Conservation (phyloP, 2,329 filamentous ascomycete species). For the Sporothrix schenckii region DNA sequence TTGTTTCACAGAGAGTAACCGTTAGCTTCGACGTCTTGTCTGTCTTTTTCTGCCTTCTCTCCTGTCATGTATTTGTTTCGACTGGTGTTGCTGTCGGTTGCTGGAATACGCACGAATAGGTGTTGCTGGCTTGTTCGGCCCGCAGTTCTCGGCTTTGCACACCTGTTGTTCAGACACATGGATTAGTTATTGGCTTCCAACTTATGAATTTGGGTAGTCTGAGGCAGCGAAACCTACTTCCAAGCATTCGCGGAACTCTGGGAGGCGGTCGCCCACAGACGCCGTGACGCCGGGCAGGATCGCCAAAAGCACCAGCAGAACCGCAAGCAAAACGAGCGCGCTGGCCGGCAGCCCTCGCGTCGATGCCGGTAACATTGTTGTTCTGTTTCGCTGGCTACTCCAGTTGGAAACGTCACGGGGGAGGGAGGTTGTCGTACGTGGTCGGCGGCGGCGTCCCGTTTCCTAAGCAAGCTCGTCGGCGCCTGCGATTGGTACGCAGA, state of each 20-base stretch:
- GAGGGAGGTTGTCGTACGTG: background rate
- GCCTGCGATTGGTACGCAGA: background rate
- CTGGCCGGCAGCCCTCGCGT: constrained; percentile 21
- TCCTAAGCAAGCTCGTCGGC: background rate
- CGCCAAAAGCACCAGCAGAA: constrained; percentile 36
- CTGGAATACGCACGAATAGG: constrained; percentile 66
- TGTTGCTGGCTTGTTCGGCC: constrained; percentile 58
- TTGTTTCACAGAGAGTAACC: background rate
- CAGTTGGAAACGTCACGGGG: background rate
- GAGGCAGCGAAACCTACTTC: constrained; percentile 58
- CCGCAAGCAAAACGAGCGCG: constrained; percentile 22
- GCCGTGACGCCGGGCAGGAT: constrained; percentile 59
- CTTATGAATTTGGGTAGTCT: too few relatives aligned
- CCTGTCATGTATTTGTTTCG: background rate
- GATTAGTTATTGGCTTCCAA: background rate
- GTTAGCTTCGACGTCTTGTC: background rate
- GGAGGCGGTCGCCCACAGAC: constrained; percentile 80
- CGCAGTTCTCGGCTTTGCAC: constrained; percentile 80
- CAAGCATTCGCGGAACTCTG: constrained; percentile 86
- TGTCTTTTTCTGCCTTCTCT: background rate
- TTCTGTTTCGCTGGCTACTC: background rate
- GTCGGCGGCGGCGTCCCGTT: background rate
- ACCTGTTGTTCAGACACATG: constrained; percentile 55
- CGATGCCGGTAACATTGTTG: background rate
- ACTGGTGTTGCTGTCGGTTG: background rate